Evolutionary conservation across 2,329 filamentous ascomycete genomes (phyloP), one percentile per base, ranked within the genome.

Genomic region (Fusarium anguioides): DNA sequence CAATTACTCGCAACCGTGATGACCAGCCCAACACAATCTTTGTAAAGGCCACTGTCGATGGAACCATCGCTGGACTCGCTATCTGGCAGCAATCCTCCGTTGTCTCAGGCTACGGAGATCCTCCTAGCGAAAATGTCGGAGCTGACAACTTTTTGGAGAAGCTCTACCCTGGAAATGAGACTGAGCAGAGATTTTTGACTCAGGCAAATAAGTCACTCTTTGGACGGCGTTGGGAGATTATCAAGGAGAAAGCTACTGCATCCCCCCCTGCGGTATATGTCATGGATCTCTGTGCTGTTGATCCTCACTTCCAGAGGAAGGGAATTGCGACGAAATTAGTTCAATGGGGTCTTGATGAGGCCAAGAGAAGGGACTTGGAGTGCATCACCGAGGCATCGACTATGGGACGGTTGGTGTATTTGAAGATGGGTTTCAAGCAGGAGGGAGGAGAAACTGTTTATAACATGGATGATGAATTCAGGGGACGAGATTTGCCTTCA

Each of bases 61-160:
- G 74, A 37, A 50, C 66, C 10, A 77, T 87, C n/a, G 86, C 77
- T 11, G 86, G 86, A 17, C 60, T 84, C 26, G 84, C 86, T 4
- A 82, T 87, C 54, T 89, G 86, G 86, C 69, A 77, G 10, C 86
- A 88, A 64, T 73, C 78, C 0, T 87, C 86, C 0, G 73, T 77
- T 8, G 79, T 86, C 0, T 76, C 79, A 3, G 85, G 84, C 14
- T 71, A 80, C 46, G 86, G 86, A 14, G 81, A 83, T 24, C 63
- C 58, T 23, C 80, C 76, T 2, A 26, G 55, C 76, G 20, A 17
- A 17, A n/a, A 81, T 20, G 67, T 82, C 5, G 68, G 64, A 50
- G 48, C 57, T 8, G 68, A 52, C 0, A 52, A 76, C 29, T 72
- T 80, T 31, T 65, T 83, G 2, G 72, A 78, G 10, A 72, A 66